Base-by-base conservation (phyloP, 192 early-diverging fungal species). In the Backusella luteola region DNA sequence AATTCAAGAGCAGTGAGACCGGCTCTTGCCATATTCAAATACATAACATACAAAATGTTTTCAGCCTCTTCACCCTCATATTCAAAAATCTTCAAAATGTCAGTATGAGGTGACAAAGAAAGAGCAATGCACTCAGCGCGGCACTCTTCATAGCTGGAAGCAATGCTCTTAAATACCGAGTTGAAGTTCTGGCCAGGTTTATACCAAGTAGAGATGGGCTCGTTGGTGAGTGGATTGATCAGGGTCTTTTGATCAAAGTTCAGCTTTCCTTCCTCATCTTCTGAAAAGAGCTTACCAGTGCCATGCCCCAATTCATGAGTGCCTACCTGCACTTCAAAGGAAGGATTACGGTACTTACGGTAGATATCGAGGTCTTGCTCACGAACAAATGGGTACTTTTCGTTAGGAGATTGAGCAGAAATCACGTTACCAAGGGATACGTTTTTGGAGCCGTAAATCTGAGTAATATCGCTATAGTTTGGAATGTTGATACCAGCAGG, bases 291-390 rank as follows among this genome's bases (percentile, higher is more conserved):
- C 42, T 89, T 90, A 17, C 89, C 89, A 53, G 83, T 88, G n/a
- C 89, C 89, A 77, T 90, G 88, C n/a, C 88, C 86, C 71, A 78
- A 75, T 80, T 90, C 89, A 79, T 90, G 89, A 3, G 87, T 79
- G 23, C 89, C 89, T 26, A 90, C 89, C 77, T 90, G 88, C 4
- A 90, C 87, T 70, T 90, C 89, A 73, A 90, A 90, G 3, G 89
- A 81, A 17, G 66, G 44, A 8, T 76, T 76, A 6, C 77, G 71
- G 68, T 78, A 83, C 53, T 83, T 84, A 4, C 71, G 42, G 79
- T 84, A 89, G 29, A 84, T 46, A 0, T 75, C 84, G n/a, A 84
- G 42, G 66, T 89, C 88, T 39, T 89, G 82, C 12, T 77, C 46
- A 21, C 67, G 74, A 21, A 89, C 76, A 74, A 89, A 88, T n/a